phyloP scores from a whole-genome alignment of 2,329 filamentous ascomycete species.

The Fusarium tjaetaba region DNA sequence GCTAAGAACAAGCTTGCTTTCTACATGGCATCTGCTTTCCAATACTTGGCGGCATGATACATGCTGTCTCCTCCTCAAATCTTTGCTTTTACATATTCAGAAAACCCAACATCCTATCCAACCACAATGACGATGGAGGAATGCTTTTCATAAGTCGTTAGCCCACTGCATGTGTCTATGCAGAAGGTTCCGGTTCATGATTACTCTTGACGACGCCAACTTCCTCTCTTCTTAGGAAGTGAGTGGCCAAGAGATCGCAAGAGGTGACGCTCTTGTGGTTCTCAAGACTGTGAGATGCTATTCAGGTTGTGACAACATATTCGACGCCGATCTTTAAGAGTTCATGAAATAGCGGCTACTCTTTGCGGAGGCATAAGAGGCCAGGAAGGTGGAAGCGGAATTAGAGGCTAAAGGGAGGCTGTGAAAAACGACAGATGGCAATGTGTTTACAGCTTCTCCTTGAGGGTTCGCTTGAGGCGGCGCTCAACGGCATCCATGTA shows the following conservation, averaged over 20 bases:
- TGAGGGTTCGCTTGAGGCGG: constrained; percentile 82
- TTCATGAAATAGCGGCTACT: constrained; percentile 27
- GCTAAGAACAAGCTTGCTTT: constrained; percentile 39
- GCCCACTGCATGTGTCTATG: constrained; percentile 24
- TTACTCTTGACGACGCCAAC: constrained; percentile 29
- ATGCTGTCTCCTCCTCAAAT: constrained; percentile 30
- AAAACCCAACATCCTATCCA: constrained; percentile 34
- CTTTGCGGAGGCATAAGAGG: constrained; percentile 23
- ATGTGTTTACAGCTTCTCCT: constrained; percentile 73
- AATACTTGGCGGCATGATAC: constrained; percentile 16
- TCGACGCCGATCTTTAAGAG: constrained; percentile 15
- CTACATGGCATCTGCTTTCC: constrained; percentile 37
- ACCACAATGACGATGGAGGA: constrained; percentile 32
- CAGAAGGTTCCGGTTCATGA: constrained; percentile 29
- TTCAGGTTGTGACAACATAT: constrained; percentile 23
- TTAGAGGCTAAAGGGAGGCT: constrained; percentile 4
- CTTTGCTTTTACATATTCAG: constrained; percentile 33
- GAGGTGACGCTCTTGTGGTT: constrained; percentile 11
- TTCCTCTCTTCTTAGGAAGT: constrained; percentile 8
- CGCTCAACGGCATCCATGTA: constrained; percentile 94
- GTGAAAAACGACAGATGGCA: constrained; percentile 4
- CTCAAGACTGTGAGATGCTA: constrained; percentile 21
- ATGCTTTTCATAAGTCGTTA: constrained; percentile 37
- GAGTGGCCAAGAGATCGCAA: background rate
- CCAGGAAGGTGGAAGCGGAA: constrained; percentile 20